Evolutionary conservation across 2,329 filamentous ascomycete species (phyloP), one percentile per base, ranked within the genome.

Genomic region (Dactylellina sp.): DNA sequence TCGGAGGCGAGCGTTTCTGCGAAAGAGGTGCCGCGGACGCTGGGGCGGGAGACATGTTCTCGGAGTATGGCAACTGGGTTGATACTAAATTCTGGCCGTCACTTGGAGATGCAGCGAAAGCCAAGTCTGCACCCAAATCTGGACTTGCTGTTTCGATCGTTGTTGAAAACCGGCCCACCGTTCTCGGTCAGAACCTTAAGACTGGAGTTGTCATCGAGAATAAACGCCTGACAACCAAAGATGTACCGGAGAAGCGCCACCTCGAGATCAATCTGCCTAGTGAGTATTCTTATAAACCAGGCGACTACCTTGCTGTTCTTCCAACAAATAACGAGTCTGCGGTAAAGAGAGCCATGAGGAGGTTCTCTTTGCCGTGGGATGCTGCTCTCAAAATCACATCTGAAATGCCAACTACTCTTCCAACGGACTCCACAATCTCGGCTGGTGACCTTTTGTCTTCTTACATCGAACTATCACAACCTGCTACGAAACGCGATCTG

Each of bases 231-330:
- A 87, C 85, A 0, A 79, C 84, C 0, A 81, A 82, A 0, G 84
- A 82, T 0, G 84, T 83, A 24, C 82, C 86, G 0, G 82, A 82
- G 39, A 92, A 92, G 82, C 85, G 86, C 22, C 85, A 89, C 75
- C 85, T 92, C 18, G 87, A 88, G 75, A 87, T 93, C 35, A 85
- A 87, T 71, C 83, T 94, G 0, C 91, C 91, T 0, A 85, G 84
- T 0, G 86, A 85, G 56, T 84, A 87, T 83, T 85, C 84, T 0
- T 94, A 93, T 81, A 84, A 86, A 40, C 86, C 89, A 1, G 91
- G 91, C 12, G 91, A 94, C 79, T 94, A 95, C 79, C 84, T 94
- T 0, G 89, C 89, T 0, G 83, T 93, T 1, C 82, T 93, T 0
- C 91, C 91, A 0, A 81, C 91, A 28, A 94, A 94, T 79, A 87